Evolutionary conservation across 768 basidiomycete genomes (phyloP), one percentile per base, ranked within the genome.

Genomic region (Podaxis rugospora): DNA sequence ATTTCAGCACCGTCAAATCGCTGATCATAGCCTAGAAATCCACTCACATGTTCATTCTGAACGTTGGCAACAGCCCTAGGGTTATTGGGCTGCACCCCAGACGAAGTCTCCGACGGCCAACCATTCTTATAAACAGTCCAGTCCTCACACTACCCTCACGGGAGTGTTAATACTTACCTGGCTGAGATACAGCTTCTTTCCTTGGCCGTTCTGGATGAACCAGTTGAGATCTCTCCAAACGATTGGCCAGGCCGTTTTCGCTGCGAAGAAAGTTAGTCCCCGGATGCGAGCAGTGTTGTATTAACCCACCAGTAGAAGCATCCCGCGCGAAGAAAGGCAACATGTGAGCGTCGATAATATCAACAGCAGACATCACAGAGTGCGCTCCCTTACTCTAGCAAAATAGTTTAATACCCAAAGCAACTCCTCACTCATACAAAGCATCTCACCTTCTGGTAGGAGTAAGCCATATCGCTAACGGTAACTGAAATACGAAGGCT

Each of bases 141-240:
- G 28, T 4, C 1, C n/a, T 55, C 35, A 3, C 51, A 28, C 42
- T 13, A 25, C 7, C 13, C 23, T 10, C 21, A 2, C 39, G 6
- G 13, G n/a, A 21, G 6, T 25, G 11, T 39, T 18, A 23, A 23
- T 42, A 57, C 77, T 37, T 44, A 84, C 90, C 80, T 92, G 81
- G 65, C 83, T 85, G 39, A 90, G 76, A 66, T 88, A 88, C 68
- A 90, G 88, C 72, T 92, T 91, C 77, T 90, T 90, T 10, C 82
- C 83, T 32, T 80, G 67, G 3, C 83, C 85, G 56, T 86, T 78
- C n/a, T 75, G 67, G 40, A 86, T 77, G 66, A 91, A 91, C 83
- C 85, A 91, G 62, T 88, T 70, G 57, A 89, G 68, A 67, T 91
- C 88, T 1, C 66, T 69, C 61, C 75, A 52, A 0, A 90, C 83